Base-by-base conservation (phyloP, 225 moss, liverwort and hornwort genomes). In the Asterella californica region DNA sequence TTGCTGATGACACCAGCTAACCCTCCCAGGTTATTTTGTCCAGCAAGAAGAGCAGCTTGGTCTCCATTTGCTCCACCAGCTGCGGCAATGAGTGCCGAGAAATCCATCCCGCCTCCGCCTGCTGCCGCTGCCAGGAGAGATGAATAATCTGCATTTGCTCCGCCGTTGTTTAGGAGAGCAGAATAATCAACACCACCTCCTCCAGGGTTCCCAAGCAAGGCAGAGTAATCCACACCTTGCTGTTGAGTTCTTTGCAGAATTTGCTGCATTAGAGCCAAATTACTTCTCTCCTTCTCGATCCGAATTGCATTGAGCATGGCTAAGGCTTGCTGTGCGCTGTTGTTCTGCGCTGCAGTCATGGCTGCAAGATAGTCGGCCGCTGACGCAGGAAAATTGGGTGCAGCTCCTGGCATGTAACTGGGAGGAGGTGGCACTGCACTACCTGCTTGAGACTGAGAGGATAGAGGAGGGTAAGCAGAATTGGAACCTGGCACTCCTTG, bases 251-350 rank as follows among this genome's bases (percentile, higher is more conserved):
- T 52, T 55, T 68, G 69, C 37, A 65, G 65, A 18, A 78, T n/a
- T 45, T 78, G 63, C 8, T 77, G n/a, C 38, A 78, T 15, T 8
- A 64, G 47, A 29, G 63, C 78, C 47, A 65, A 45, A 49, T 47
- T 65, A 48, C 45, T 77, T 12, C 63, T 46, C 64, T 77, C 78
- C 33, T 78, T 78, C 66, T 78, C 78, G 6, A 64, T 37, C 10
- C 47, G 45, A 11, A 78, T 46, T 0, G 64, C 64, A 19, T 66
- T 65, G 46, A 65, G 27, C 64, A 78, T 65, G 33, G 78, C 78
- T 19, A 64, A 9, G 46, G 64, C 42, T 63, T 78, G 64, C 17
- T 45, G 47, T 78, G 78, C 37, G 29, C 64, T 47, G 48, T 47
- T 60, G 7, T 64, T 37, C 46, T 78, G 78, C 33, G 53, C 22